These are phyloP conservation scores for Furculomyces boomerangus DNA, from an alignment of 371 early-diverging fungal species.

Conservation along the genomic window DNA sequence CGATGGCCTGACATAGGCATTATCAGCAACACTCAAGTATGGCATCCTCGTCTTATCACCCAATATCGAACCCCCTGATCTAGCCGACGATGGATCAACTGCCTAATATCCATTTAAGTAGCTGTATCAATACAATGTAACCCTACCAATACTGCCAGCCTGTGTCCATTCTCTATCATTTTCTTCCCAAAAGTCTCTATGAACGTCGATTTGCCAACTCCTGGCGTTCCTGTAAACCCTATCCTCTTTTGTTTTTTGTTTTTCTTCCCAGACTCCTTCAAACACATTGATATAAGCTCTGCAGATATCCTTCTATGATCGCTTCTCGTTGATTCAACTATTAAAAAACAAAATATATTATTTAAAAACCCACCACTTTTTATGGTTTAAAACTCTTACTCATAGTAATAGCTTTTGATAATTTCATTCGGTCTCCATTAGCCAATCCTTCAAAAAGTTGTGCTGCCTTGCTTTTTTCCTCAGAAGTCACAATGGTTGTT, in stretches of 20 bases:
- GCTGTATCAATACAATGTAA: too few relatives aligned
- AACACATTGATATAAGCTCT: conserved; percentile 26
- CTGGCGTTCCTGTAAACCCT: conserved; percentile 57
- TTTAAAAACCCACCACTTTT: not conserved
- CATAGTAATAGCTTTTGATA: conserved; percentile 17
- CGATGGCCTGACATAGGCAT: conserved; percentile 55
- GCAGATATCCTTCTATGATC: conserved; percentile 33
- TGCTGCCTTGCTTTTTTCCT: too few relatives aligned
- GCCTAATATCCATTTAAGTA: too few relatives aligned
- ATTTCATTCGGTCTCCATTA: conserved; percentile 8
- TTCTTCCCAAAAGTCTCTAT: conserved; percentile 60
- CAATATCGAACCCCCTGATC: conserved; percentile 61
- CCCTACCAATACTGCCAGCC: conserved; percentile 57
- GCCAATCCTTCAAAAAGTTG: conserved; percentile 12
- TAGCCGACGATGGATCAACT: conserved; percentile 55
- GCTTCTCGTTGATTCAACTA: conserved; percentile 41
- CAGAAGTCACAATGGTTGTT: too few relatives aligned
- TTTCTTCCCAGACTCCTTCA: not conserved
- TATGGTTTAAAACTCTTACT: not conserved
- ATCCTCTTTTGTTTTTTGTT: conserved; percentile 31
- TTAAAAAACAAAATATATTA: too few relatives aligned
- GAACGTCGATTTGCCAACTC: conserved; percentile 66
- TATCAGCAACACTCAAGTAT: conserved; percentile 29
- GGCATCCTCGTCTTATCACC: conserved; percentile 74
- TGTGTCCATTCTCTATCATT: conserved; percentile 35